A percentile compares a stretch with the other conserved stretches of the same genome.
Conservation (phyloP, 257 asterid genomes). For the Paraleonurus japonicus region DNA sequence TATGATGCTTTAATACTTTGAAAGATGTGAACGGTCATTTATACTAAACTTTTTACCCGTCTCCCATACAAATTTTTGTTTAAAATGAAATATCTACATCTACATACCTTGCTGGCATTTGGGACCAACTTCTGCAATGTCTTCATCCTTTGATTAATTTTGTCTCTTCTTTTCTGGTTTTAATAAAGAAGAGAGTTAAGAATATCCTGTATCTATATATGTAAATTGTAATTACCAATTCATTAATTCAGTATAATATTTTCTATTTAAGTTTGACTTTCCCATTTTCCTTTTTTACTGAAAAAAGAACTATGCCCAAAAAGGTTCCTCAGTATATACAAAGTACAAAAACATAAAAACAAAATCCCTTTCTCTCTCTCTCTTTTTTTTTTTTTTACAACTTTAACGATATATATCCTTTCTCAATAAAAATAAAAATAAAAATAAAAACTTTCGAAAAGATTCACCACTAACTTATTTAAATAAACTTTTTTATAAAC, state of each 20-base stretch:
- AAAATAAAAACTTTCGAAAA: not conserved
- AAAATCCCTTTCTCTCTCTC: not conserved
- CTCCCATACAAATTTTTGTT: too few relatives aligned
- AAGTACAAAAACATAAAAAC: not conserved
- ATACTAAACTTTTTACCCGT: too few relatives aligned
- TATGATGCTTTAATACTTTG: too few relatives aligned
- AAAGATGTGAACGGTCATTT: too few relatives aligned
- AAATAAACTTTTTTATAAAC: not conserved
- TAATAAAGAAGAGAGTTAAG: not conserved
- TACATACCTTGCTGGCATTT: constrained; percentile 85
- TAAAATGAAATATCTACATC: not conserved
- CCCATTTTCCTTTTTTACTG: not conserved
- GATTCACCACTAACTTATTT: not conserved
- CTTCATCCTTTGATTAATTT: constrained; percentile 87
- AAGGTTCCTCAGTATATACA: not conserved
- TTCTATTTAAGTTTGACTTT: not conserved
- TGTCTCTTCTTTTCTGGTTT: constrained; percentile 85
- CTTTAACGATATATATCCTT: not conserved
- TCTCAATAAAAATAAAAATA: not conserved
- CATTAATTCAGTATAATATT: not conserved
- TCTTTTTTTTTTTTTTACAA: not conserved
- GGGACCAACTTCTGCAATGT: constrained; percentile 94
- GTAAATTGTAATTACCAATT: not conserved
- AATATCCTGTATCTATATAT: not conserved
- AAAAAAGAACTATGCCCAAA: not conserved